Percentiles rank a stretch among this genome's conserved stretches.
Conservation (phyloP, 1,139 yeast genomes). For the Taphrina pruni region DNA sequence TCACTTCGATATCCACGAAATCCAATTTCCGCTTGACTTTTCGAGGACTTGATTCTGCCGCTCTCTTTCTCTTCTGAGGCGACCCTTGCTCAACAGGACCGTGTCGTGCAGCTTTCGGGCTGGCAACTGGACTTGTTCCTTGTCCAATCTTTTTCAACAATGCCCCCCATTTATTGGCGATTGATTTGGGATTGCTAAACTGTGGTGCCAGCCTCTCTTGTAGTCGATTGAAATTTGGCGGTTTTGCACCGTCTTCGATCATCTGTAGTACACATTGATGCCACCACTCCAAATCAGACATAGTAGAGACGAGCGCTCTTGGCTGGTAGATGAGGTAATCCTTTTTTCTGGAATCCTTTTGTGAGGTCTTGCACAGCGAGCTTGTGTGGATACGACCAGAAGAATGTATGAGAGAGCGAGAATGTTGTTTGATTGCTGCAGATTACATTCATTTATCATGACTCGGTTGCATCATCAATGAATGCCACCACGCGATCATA, state of each 20-base stretch:
- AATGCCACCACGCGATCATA: constrained; percentile 17
- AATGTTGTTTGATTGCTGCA: too few relatives aligned
- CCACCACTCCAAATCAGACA: constrained; percentile 6
- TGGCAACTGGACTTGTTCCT: neutral
- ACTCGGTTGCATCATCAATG: constrained; percentile 33
- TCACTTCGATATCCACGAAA: neutral
- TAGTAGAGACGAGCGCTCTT: neutral
- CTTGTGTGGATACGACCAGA: too few relatives aligned
- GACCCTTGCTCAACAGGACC: neutral
- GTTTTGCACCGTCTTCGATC: constrained; percentile 9
- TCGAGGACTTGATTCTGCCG: neutral
- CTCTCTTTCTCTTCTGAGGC: neutral
- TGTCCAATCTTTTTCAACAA: neutral
- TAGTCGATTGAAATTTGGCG: constrained; percentile 11
- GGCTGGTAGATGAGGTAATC: too few relatives aligned
- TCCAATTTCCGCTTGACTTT: neutral
- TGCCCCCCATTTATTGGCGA: neutral
- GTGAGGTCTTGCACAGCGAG: too few relatives aligned
- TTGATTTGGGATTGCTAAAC: neutral
- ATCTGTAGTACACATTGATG: constrained; percentile 4
- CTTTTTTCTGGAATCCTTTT: too few relatives aligned
- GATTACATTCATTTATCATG: neutral
- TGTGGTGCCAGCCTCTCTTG: constrained; percentile 9
- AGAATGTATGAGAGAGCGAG: too few relatives aligned
- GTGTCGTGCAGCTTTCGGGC: neutral